These are phyloP conservation scores for Magnaporthiopsis incrustans DNA, from an alignment of 2,329 filamentous ascomycete genomes.

Conservation along the genomic window DNA sequence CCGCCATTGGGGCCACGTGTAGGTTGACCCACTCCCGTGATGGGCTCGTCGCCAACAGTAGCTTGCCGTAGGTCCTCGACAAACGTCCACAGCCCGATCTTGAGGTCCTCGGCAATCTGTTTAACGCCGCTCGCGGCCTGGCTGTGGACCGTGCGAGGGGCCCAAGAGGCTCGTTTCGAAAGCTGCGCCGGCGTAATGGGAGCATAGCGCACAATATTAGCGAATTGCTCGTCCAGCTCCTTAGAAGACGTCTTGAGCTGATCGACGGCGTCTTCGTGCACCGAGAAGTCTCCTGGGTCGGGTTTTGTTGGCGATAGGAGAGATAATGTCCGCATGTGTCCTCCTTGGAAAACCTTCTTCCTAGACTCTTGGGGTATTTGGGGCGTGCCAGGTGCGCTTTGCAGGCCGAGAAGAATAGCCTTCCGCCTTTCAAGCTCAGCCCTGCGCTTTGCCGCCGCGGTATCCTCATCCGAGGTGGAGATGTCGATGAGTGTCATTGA, in stretches of 20 bases:
- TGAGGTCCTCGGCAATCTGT: constrained; percentile 83
- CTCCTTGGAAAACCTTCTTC: constrained; percentile 61
- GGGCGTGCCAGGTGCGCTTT: constrained; percentile 30
- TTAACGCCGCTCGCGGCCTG: constrained; percentile 40
- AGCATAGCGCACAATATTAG: constrained; percentile 21
- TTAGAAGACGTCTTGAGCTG: constrained; percentile 30
- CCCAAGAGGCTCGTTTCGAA: constrained; percentile 53
- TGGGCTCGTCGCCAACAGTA: constrained; percentile 87
- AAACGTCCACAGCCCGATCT: constrained; percentile 85
- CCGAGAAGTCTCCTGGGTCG: constrained; percentile 28
- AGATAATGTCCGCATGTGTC: constrained; percentile 61
- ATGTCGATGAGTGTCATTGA: constrained; percentile 6
- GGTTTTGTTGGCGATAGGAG: constrained; percentile 64
- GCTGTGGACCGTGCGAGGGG: constrained; percentile 40
- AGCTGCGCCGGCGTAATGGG: constrained; percentile 27
- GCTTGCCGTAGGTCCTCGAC: constrained; percentile 92
- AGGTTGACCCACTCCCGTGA: constrained; percentile 39
- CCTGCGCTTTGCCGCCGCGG: constrained; percentile 30
- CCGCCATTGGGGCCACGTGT: constrained; percentile 8
- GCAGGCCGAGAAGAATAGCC: constrained; percentile 49
- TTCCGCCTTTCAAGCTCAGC: constrained; percentile 67
- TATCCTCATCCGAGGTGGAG: constrained; percentile 6
- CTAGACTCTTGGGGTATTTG: constrained; percentile 26
- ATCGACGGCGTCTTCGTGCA: constrained; percentile 35
- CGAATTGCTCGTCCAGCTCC: constrained; percentile 20